Evolutionary conservation across 352 stramenopile species (phyloP), one percentile per base, ranked within the genome.

Genomic region (Pythium dissotocum): DNA sequence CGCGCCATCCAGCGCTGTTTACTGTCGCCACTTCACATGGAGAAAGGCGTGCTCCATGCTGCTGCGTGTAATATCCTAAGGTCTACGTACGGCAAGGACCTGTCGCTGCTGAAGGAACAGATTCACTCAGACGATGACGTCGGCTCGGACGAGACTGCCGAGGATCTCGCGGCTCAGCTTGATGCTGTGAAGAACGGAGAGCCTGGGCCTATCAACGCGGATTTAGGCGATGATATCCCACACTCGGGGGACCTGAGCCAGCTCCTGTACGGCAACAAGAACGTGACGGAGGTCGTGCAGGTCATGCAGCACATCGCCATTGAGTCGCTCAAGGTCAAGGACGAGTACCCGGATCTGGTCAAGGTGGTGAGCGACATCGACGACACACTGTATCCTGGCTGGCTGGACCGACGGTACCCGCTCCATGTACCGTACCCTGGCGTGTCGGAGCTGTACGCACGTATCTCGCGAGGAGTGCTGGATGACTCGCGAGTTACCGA

Each of bases 351-450:
- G 16, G 63, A 85, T 5, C 70, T 95, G n/a, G 63, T 95, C 32
- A 95, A 95, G 63, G 87, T 95, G 6, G 76, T 95, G n/a, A 95
- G 87, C 56, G 87, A 95, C 56, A 95, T 95, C 42, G 87, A 95
- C 48, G 87, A 95, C 67, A 95, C 87, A 30, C 70, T 95, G 6
- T 94, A 91, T 42, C 72, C 87, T 8, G 87, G 87, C 35, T 93
- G 85, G 85, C 58, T 93, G 14, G 85, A 93, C 55, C 80, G 80
- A 9, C 83, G 83, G 12, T 93, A 88, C 24, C 85, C 85, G 10
- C 73, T 90, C n/a, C 79, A 93, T 52, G 83, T 90, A 36, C 82
- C 81, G 62, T 95, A 95, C 40, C 87, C 87, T 8, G 87, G 87
- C 5, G 85, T 95, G 33, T 88, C 84, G 10, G 78, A 93, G 33